A percentile compares a stretch with the other conserved stretches of the same genome.
Evolutionary conservation across 2,329 filamentous ascomycete species (phyloP).

Genomic region (Parascedosporium putredinis): DNA sequence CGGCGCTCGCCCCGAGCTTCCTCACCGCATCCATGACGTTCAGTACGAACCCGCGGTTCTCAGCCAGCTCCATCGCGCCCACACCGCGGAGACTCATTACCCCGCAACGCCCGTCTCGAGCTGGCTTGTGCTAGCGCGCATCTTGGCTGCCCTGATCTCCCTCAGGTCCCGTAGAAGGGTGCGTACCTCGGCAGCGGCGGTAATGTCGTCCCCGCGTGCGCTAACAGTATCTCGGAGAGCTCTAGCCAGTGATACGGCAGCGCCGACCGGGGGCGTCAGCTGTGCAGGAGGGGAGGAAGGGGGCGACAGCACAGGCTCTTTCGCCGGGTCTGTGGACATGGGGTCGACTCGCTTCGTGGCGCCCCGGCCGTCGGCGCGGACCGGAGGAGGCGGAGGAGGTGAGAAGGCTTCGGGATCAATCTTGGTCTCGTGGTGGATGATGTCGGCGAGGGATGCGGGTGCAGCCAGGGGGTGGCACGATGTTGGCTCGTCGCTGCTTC

Average conservation of each 20-base stretch:
- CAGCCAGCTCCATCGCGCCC: slow-evolving; percentile 85
- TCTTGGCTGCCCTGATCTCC: slow-evolving; percentile 83
- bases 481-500: slow-evolving; percentile 86
- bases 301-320: slow-evolving; percentile 40
- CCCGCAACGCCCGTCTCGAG: slow-evolving; percentile 63
- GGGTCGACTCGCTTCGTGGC: slow-evolving; percentile 26
- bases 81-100: slow-evolving; percentile 62
- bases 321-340: slow-evolving; percentile 11
- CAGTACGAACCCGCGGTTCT: slow-evolving; percentile 72
- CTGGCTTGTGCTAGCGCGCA: slow-evolving; percentile 62
- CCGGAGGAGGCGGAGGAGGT: slow-evolving; percentile 59
- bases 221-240: slow-evolving; percentile 74
- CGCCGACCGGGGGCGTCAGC: slow-evolving; percentile 56
- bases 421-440: slow-evolving; percentile 73
- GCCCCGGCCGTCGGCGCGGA: slow-evolving; percentile 35
- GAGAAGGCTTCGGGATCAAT: slow-evolving; percentile 63
- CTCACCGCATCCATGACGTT: slow-evolving; percentile 82
- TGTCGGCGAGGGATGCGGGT: slow-evolving; percentile 60
- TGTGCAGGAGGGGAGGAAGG: slow-evolving; percentile 74
- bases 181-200: slow-evolving; percentile 60
- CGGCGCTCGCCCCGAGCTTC: slow-evolving; percentile 70
- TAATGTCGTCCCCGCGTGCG: slow-evolving; percentile 76
- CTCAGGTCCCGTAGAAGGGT: slow-evolving; percentile 69
- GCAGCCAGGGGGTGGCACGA: slow-evolving; percentile 86
- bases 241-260: slow-evolving; percentile 96